Percentiles rank a stretch among this genome's conserved stretches.
Evolutionary conservation across 1,284 basidiomycete genomes (phyloP).

Genomic region (Malassezia arunalokei): DNA sequence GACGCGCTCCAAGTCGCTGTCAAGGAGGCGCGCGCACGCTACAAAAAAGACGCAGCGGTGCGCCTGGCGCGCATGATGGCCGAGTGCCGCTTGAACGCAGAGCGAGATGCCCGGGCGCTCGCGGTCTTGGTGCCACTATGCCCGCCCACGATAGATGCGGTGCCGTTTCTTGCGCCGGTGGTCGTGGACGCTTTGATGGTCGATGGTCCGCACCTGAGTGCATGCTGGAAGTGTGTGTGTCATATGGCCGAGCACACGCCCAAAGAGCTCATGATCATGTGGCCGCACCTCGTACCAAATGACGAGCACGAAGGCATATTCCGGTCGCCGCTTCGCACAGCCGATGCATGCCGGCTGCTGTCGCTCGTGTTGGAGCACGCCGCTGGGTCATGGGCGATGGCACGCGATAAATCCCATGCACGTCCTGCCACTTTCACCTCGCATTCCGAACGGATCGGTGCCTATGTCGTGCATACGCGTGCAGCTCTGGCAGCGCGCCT

Average conservation of each 20-base stretch:
- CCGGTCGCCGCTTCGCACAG: neutral
- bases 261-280: neutral
- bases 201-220: neutral
- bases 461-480: conserved; percentile 1
- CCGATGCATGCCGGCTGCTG: neutral
- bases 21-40: neutral
- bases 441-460: conserved; percentile 8
- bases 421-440: conserved; percentile 1
- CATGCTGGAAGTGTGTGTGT: neutral
- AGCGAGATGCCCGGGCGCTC: neutral
- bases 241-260: neutral
- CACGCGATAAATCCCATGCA: neutral
- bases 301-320: neutral
- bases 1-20: neutral
- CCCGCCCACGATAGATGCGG: neutral
- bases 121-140: neutral
- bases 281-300: neutral
- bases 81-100: neutral
- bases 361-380: neutral
- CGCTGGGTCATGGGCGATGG: conserved; percentile 9
- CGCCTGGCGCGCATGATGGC: neutral
- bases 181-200: neutral
- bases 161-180: neutral
- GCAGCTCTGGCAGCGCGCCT: neutral
- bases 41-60: neutral